phyloP scores from a whole-genome alignment of 164 flowering plant species.

The Sextonia rubra region DNA sequence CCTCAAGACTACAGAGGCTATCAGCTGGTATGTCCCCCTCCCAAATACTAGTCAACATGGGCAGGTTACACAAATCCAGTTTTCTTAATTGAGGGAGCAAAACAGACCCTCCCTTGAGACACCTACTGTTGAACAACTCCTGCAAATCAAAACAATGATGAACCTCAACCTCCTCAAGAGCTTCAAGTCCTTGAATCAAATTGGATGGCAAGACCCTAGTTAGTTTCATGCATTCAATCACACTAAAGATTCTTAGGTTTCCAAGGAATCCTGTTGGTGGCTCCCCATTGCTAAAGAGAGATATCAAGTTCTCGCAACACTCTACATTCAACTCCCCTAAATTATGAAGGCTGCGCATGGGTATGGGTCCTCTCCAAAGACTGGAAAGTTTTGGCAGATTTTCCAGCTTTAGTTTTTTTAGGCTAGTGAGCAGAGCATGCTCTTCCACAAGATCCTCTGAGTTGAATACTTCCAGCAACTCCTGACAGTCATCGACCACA shows the following conservation, averaged over 20 bases:
- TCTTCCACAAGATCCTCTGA: too few relatives aligned
- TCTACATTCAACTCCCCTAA: background rate
- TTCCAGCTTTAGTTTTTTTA: too few relatives aligned
- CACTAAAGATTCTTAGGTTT: background rate
- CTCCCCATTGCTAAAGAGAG: background rate
- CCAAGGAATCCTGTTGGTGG: conserved; percentile 3
- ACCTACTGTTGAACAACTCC: background rate
- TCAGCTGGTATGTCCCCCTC: background rate
- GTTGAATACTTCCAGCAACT: background rate
- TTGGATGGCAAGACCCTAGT: background rate
- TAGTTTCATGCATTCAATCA: background rate
- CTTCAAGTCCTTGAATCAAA: background rate
- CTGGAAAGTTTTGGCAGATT: too few relatives aligned
- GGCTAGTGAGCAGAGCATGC: background rate
- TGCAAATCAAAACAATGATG: background rate
- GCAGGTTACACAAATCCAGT: background rate
- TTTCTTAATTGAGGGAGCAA: background rate
- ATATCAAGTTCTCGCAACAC: background rate
- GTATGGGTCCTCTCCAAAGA: too few relatives aligned
- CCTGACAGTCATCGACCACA: background rate
- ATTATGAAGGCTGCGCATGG: background rate
- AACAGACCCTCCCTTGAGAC: background rate
- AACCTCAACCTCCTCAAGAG: background rate
- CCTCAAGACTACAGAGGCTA: background rate
- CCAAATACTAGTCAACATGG: background rate